A percentile compares a stretch with the other conserved stretches of the same genome.
These are phyloP conservation scores for Leucocoprinus sp. DNA, from an alignment of 768 basidiomycete species.

Conservation along the genomic window DNA sequence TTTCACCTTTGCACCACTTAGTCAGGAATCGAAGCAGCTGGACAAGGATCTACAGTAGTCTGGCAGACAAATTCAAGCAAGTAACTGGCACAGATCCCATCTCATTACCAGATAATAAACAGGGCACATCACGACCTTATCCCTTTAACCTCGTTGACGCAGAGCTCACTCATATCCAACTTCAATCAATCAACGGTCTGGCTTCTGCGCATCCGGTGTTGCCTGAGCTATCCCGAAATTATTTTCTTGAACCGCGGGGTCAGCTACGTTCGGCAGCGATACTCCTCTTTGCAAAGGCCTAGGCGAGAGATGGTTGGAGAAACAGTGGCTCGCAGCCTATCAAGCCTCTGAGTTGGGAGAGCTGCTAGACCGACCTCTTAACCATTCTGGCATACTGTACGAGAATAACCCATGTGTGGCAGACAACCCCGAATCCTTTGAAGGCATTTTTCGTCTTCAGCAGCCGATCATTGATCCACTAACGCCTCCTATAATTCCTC, in stretches of 20 bases:
- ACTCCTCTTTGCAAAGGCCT: constrained; percentile 84
- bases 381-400: constrained; percentile 72
- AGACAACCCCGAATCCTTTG: constrained; percentile 65
- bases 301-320: constrained; percentile 53
- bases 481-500: constrained; percentile 24
- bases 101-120: constrained; percentile 20
- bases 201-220: constrained; percentile 87
- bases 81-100: constrained; percentile 21
- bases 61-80: constrained; percentile 34
- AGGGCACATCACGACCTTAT: constrained; percentile 27
- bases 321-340: constrained; percentile 49
- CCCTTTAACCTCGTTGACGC: constrained; percentile 64
- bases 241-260: constrained; percentile 84
- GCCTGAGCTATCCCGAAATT: constrained; percentile 83
- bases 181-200: constrained; percentile 66
- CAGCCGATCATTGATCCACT: constrained; percentile 12
- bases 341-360: constrained; percentile 46
- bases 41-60: constrained; percentile 29
- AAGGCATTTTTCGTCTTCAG: constrained; percentile 44
- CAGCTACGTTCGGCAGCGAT: constrained; percentile 87
- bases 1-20: constrained; percentile 13
- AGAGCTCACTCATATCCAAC: constrained; percentile 66
- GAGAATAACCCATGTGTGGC: constrained; percentile 89
- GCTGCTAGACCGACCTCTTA: constrained; percentile 75
- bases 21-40: constrained; percentile 15